A percentile compares a stretch with the other conserved stretches of the same genome.
Evolutionary conservation across 208 protist genomes (phyloP).

Genomic region (Balamuthia mandrillaris): DNA sequence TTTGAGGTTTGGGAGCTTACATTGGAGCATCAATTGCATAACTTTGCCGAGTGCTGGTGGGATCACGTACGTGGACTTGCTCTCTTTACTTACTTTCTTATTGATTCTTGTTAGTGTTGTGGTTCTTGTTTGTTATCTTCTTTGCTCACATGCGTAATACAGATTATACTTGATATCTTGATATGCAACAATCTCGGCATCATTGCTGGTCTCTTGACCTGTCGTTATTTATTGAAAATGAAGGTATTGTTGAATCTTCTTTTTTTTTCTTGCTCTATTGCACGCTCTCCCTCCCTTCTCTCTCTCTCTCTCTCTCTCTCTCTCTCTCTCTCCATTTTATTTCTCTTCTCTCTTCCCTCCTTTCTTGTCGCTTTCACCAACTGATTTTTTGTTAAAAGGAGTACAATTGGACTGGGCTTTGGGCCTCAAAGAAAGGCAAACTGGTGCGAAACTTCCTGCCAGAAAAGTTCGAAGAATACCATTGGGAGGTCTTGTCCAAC

Average conservation of each 20-base stretch:
- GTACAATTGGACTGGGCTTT: slow-evolving; percentile 42
- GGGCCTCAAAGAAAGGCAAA: neutral
- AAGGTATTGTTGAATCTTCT: too few relatives aligned
- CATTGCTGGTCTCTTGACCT: slow-evolving; percentile 73
- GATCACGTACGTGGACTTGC: slow-evolving; percentile 83
- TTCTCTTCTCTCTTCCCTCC: neutral
- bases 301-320: neutral
- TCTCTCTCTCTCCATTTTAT: neutral
- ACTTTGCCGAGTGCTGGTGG: slow-evolving; percentile 97
- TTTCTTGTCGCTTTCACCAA: neutral
- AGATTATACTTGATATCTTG: slow-evolving; percentile 87
- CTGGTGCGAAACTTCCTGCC: neutral
- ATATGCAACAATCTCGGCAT: slow-evolving; percentile 92
- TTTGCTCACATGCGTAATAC: too few relatives aligned
- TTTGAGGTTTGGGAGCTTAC: slow-evolving; percentile 93
- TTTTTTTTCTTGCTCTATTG: neutral
- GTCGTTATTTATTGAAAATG: slow-evolving; percentile 65
- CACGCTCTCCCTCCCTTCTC: too few relatives aligned
- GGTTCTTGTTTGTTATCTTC: too few relatives aligned
- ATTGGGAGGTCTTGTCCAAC: slow-evolving; percentile 82
- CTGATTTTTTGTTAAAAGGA: slow-evolving; percentile 28
- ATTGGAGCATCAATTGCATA: slow-evolving; percentile 89
- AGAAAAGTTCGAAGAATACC: slow-evolving; percentile 64
- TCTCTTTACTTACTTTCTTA: too few relatives aligned
- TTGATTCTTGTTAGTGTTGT: too few relatives aligned